Conservation (phyloP, 73 alveolate genomes). For the Paramecium primaurelia region DNA sequence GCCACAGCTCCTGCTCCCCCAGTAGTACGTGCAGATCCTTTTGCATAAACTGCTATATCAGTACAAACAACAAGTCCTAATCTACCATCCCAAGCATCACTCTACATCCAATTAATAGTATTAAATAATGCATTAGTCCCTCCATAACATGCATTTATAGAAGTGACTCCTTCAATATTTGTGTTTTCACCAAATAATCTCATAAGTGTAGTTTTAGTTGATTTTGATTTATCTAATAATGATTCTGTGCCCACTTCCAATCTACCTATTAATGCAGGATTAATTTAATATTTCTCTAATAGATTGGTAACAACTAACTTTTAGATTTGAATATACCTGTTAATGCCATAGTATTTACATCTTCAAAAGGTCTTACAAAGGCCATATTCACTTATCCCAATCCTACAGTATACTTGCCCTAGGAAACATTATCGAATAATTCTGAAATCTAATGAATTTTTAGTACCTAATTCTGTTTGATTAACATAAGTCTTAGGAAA, state of each 20-base stretch:
- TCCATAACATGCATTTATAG: conserved; percentile 98
- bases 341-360: conserved; percentile 91
- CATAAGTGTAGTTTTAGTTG: conserved; percentile 96
- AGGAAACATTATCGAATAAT: conserved; percentile 81
- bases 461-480: conserved; percentile 81
- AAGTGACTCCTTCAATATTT: conserved; percentile 96
- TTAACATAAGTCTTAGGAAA: conserved; percentile 94
- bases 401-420: conserved; percentile 97
- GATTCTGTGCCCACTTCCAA: conserved; percentile 99
- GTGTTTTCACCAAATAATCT: conserved; percentile 77
- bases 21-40: conserved; percentile 98
- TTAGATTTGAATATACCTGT: conserved; percentile 53
- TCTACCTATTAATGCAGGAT: conserved; percentile 88
- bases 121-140: conserved; percentile 96
- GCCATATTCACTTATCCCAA: conserved; percentile 94
- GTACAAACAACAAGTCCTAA: conserved; percentile 91
- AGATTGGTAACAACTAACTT: conserved; percentile 75
- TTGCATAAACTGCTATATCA: conserved; percentile 95
- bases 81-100: conserved; percentile 96
- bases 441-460: conserved; percentile 55
- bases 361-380: conserved; percentile 94
- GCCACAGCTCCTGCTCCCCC: conserved; percentile 98
- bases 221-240: conserved; percentile 93
- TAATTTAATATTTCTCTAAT: conserved; percentile 82
- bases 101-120: conserved; percentile 91